A percentile compares a stretch with the other conserved stretches of the same genome.
Evolutionary conservation across 805 yeast species (phyloP).

Genomic region (Ogataea methanolica): DNA sequence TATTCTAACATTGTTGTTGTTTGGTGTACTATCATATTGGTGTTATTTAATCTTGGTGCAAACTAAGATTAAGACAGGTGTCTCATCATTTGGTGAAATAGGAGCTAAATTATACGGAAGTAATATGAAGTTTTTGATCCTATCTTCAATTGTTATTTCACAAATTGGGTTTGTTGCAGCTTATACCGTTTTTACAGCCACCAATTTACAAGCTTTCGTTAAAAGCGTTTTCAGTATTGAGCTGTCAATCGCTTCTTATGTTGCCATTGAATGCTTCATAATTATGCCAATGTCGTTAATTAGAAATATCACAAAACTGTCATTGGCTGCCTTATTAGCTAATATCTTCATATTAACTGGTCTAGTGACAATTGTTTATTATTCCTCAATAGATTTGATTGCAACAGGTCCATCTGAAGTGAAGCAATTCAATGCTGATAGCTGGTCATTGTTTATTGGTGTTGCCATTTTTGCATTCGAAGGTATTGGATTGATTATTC

Average conservation of each 20-base stretch:
- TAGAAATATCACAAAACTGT: constrained; percentile 71
- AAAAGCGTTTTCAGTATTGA: constrained; percentile 42
- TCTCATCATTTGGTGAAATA: constrained; percentile 76
- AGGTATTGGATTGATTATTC: constrained; percentile 78
- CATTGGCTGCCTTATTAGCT: constrained; percentile 67
- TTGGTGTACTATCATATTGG: constrained; percentile 72
- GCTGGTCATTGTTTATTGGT: constrained; percentile 72
- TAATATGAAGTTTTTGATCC: constrained; percentile 59
- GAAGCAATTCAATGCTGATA: constrained; percentile 46
- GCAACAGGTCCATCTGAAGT: constrained; percentile 46
- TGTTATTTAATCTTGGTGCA: constrained; percentile 64
- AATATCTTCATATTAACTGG: constrained; percentile 67
- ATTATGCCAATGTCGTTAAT: constrained; percentile 67
- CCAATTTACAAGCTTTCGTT: constrained; percentile 62
- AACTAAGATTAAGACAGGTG: constrained; percentile 55
- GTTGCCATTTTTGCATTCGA: constrained; percentile 87
- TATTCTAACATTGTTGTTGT: constrained; percentile 44
- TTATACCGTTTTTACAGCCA: constrained; percentile 73
- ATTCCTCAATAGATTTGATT: constrained; percentile 42
- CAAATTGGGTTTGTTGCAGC: constrained; percentile 82
- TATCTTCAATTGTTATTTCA: constrained; percentile 60
- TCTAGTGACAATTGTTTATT: constrained; percentile 57
- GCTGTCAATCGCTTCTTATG: constrained; percentile 40
- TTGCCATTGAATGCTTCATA: constrained; percentile 50
- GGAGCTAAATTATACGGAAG: constrained; percentile 60